Base-by-base conservation (phyloP, 192 early-diverging fungal genomes). In the Coemansia sp. region DNA sequence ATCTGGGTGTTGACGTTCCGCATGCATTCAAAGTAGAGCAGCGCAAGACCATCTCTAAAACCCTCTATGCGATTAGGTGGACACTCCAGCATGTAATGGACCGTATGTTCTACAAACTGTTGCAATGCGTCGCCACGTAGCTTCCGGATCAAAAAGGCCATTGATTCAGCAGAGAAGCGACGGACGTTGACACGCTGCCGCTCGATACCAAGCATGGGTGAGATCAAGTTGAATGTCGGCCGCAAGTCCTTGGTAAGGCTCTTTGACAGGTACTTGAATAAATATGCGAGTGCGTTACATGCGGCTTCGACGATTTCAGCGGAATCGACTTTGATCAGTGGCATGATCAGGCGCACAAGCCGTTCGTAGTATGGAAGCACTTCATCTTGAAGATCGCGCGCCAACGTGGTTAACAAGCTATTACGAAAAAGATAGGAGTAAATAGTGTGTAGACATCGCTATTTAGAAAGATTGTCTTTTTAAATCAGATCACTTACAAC, bases 311-410 rank as follows among this genome's bases (percentile, higher is more conserved):
- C 82, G 4, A 92, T 75, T 64, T 88, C 87, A 40, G 92, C 72
- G 70, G 91, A 87, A 42, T 86, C 78, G 7, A 79, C 77, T 20
- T 88, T 84, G 56, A 94, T 87, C 18, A 92, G 67, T 21, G 83
- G 89, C 65, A 85, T 58, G 31, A 97, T 88, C 7, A 81, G 78
- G 12, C 63, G 62, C 37, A 94, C 75, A n/a, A 98, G 62, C 9
- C 76, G 57, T 35, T 84, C 84, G 64, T 91, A 93, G 72, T 92
- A 89, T 26, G 88, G 87, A 66, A 88, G 89, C 20, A 96, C 86
- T 65, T 98, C 96, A 6, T 89, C 90, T 76, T 95, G 92, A n/a
- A 99, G 78, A 77, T 99, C 97, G 58, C 86, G 89, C 13, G 92
- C 90, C 51, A 99, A 77, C 28, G 91, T 84, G n/a, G 89, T 89